Evolutionary conservation across 176 grass and related monocot species (phyloP).

Genomic region (Themeda triandra): DNA sequence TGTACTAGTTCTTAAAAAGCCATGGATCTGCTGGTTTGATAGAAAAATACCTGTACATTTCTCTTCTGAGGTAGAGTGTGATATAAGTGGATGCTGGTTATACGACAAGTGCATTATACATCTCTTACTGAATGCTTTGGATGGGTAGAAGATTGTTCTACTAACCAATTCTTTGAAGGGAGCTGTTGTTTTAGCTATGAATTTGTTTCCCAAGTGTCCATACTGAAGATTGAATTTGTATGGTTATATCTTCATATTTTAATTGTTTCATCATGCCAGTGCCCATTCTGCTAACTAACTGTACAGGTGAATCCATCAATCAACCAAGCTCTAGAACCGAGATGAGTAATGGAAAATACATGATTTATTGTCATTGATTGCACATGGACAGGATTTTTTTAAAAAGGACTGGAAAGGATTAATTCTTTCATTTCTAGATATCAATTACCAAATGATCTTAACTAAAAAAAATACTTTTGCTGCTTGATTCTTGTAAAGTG

Average conservation of each 20-base stretch:
- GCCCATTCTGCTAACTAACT: too few species aligned
- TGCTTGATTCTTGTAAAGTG: background rate
- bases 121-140: background rate
- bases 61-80: background rate
- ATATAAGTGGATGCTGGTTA: background rate
- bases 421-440: background rate
- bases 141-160: background rate
- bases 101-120: background rate
- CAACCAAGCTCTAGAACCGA: background rate
- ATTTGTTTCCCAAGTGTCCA: background rate
- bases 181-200: background rate
- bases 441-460: background rate
- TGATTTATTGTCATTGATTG: background rate
- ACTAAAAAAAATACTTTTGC: background rate
- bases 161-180: background rate
- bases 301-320: too few species aligned
- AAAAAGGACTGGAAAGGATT: background rate
- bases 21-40: background rate
- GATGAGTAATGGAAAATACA: background rate
- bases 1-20: too few species aligned
- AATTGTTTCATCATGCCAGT: too few species aligned
- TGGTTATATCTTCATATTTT: too few species aligned
- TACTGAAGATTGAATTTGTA: background rate
- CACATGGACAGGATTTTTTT: background rate
- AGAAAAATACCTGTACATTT: background rate